These are phyloP conservation scores for Hyphodiscus sp. DNA, from an alignment of 2,329 filamentous ascomycete genomes.

Conservation along the genomic window DNA sequence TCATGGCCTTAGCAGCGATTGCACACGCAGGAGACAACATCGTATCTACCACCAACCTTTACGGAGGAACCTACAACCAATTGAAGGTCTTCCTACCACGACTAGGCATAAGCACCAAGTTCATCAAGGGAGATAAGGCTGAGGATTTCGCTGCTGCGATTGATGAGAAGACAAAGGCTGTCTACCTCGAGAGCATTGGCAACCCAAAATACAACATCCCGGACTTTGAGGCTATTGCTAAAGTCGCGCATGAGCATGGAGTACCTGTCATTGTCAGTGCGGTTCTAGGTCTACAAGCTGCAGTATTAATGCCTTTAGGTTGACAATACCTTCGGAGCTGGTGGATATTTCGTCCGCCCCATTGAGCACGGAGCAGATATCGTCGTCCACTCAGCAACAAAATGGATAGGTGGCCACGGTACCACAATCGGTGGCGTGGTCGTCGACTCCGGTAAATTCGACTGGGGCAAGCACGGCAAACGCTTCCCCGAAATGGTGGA, in stretches of 20 bases:
- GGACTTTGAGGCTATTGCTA: conserved; percentile 80
- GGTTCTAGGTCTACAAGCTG: conserved; percentile 2
- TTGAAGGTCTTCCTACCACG: conserved; percentile 84
- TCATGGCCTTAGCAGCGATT: conserved; percentile 76
- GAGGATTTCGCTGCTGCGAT: conserved; percentile 75
- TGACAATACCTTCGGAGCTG: conserved; percentile 92
- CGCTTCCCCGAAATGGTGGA: conserved; percentile 95
- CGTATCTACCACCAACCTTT: conserved; percentile 81
- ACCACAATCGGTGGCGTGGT: conserved; percentile 85
- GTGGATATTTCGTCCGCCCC: conserved; percentile 79
- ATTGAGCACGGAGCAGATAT: conserved; percentile 91
- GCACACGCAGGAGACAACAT: conserved; percentile 89
- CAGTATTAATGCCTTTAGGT: conserved; percentile 41
- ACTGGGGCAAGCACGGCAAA: conserved; percentile 78
- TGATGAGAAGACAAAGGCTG: conserved; percentile 87
- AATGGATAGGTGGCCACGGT: conserved; percentile 95
- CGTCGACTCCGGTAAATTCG: conserved; percentile 83
- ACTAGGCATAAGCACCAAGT: conserved; percentile 80
- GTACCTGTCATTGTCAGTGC: conserved; percentile 43
- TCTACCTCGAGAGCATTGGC: conserved; percentile 82
- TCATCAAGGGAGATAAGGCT: conserved; percentile 72
- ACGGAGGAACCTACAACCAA: conserved; percentile 96
- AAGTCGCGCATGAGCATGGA: conserved; percentile 65
- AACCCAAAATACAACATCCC: conserved; percentile 95
- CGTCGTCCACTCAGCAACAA: conserved; percentile 87